A percentile compares a stretch with the other conserved stretches of the same genome.
These are phyloP conservation scores for Colletotrichum neosansevieriae DNA, from an alignment of 2,329 filamentous ascomycete genomes.

Conservation along the genomic window DNA sequence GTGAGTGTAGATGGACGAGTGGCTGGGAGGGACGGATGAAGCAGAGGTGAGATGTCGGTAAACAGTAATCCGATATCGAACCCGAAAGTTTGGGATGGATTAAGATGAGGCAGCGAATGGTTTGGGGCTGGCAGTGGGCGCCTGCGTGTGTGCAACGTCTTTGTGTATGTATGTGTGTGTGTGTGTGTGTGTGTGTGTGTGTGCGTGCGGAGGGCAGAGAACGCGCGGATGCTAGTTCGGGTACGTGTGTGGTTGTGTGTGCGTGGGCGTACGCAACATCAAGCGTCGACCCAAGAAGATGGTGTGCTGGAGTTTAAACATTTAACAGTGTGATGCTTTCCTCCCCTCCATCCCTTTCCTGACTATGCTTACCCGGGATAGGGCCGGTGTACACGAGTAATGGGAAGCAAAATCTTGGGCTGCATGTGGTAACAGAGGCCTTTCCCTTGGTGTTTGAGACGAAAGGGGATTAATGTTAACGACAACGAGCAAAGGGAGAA, in stretches of 20 bases:
- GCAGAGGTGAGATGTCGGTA: background rate
- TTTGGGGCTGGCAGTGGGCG: no score
- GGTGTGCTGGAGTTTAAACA: background rate
- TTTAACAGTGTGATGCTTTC: background rate
- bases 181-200: background rate
- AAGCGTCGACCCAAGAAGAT: background rate
- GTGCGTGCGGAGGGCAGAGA: no score
- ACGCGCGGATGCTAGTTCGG: no score
- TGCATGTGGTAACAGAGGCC: background rate
- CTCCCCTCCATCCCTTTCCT: background rate
- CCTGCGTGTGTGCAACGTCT: background rate
- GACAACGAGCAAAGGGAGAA: no score
- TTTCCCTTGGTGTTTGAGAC: background rate
- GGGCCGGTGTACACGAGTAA: conserved; percentile 11
- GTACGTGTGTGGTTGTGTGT: background rate
- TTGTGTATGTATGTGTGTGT: background rate
- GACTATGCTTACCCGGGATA: conserved; percentile 19
- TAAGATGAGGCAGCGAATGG: background rate
- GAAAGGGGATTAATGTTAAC: background rate
- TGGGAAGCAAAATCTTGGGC: conserved; percentile 4
- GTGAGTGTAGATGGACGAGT: background rate
- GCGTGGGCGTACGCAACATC: background rate
- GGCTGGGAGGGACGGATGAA: background rate
- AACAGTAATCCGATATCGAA: conserved; percentile 29
- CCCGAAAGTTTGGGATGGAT: conserved; percentile 29